phyloP scores from a whole-genome alignment of 164 flowering plant genomes.

The Liriodendron chinense region DNA sequence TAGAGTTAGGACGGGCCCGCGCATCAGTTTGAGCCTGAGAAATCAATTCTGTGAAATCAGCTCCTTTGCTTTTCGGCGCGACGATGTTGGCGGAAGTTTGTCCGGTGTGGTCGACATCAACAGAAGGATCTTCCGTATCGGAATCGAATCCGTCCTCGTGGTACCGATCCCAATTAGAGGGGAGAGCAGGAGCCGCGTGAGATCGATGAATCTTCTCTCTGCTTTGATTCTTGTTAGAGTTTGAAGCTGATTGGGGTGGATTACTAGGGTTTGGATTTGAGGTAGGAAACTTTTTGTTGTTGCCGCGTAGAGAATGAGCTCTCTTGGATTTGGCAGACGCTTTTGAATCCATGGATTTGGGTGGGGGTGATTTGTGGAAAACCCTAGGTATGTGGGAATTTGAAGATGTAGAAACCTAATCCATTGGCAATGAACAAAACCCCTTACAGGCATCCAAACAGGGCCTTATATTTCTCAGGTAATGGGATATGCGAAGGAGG shows the following conservation, averaged over 20 bases:
- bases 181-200: constrained; percentile 31
- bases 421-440: too few species aligned
- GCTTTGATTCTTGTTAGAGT: constrained; percentile 14
- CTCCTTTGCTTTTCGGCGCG: constrained; percentile 75
- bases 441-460: too few species aligned
- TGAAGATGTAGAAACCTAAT: neutral
- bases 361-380: neutral
- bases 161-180: constrained; percentile 82
- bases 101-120: neutral
- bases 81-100: constrained; percentile 29
- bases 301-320: constrained; percentile 62
- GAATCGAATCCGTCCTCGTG: constrained; percentile 41
- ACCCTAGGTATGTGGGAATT: neutral
- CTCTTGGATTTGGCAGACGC: constrained; percentile 73
- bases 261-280: constrained; percentile 34
- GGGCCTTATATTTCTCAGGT: too few species aligned
- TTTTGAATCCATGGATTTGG: constrained; percentile 57
- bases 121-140: constrained; percentile 11
- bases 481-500: too few species aligned
- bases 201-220: constrained; percentile 22
- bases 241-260: constrained; percentile 4
- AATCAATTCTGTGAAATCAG: constrained; percentile 56
- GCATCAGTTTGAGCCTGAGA: constrained; percentile 44
- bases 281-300: constrained; percentile 34
- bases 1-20: constrained; percentile 8